phyloP scores from a whole-genome alignment of 2,329 filamentous ascomycete species.

The Capronia epimyces region DNA sequence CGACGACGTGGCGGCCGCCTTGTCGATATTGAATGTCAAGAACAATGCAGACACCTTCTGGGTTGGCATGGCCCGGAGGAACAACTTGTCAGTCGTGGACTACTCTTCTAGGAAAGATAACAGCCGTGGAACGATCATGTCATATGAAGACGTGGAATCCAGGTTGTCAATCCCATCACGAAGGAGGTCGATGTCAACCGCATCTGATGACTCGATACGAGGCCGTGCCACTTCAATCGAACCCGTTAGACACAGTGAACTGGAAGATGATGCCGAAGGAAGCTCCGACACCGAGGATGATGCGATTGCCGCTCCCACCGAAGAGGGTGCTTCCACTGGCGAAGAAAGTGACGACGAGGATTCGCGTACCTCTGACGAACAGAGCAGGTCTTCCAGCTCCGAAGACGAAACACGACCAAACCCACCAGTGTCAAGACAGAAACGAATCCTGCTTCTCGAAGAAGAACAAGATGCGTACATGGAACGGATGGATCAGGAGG shows the following conservation, averaged over 20 bases:
- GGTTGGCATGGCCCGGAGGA: constrained; percentile 48
- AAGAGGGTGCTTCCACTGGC: neutral
- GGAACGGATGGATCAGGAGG: constrained; percentile 45
- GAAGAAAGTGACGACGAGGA: neutral
- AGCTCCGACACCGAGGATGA: neutral
- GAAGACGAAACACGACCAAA: constrained; percentile 5
- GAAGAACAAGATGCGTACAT: constrained; percentile 42
- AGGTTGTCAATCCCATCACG: constrained; percentile 17
- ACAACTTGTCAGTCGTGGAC: constrained; percentile 44
- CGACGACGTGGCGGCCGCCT: constrained; percentile 51
- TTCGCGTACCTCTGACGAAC: neutral
- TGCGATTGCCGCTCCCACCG: neutral
- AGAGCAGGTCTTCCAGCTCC: neutral
- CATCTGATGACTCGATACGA: neutral
- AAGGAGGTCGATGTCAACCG: constrained; percentile 7
- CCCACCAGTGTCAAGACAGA: constrained; percentile 9
- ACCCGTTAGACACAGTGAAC: neutral
- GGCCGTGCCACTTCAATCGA: neutral
- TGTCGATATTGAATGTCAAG: constrained; percentile 49
- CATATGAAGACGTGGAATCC: constrained; percentile 28
- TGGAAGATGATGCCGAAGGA: constrained; percentile 1
- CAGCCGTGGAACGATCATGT: constrained; percentile 5
- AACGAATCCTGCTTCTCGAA: constrained; percentile 15
- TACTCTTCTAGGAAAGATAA: constrained; percentile 20
- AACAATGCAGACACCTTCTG: constrained; percentile 46